phyloP scores from a whole-genome alignment of 768 basidiomycete genomes.

The Leccinum imitatum region DNA sequence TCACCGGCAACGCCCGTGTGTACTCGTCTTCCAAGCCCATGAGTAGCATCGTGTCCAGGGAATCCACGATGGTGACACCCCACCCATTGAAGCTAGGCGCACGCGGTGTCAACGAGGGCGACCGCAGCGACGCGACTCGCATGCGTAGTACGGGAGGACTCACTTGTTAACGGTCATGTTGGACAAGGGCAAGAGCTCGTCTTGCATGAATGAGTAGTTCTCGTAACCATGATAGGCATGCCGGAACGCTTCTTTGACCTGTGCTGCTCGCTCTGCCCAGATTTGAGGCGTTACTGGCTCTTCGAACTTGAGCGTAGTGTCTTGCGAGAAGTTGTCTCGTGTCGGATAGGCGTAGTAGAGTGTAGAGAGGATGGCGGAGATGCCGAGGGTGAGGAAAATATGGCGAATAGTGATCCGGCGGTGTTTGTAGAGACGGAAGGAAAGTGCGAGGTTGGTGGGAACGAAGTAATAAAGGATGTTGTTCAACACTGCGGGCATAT shows the following conservation, averaged over 20 bases:
- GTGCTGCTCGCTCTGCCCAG: slow-evolving; percentile 53
- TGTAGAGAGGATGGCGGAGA: slow-evolving; percentile 13
- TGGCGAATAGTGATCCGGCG: slow-evolving; percentile 21
- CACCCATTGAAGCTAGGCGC: slow-evolving; percentile 53
- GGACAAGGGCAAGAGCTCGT: slow-evolving; percentile 59
- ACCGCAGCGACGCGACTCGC: background rate
- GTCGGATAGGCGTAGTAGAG: slow-evolving; percentile 20
- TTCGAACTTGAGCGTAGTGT: background rate
- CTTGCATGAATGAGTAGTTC: slow-evolving; percentile 54
- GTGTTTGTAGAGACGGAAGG: background rate
- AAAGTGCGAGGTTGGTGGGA: background rate
- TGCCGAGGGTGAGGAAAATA: slow-evolving; percentile 15
- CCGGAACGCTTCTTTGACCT: slow-evolving; percentile 61
- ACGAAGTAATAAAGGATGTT: background rate
- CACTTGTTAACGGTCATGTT: slow-evolving; percentile 49
- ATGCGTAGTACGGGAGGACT: slow-evolving; percentile 14
- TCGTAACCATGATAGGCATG: slow-evolving; percentile 72
- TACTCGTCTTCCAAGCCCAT: slow-evolving; percentile 78
- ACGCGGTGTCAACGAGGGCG: background rate
- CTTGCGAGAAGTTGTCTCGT: background rate
- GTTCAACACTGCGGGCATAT: background rate
- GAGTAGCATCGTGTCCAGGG: slow-evolving; percentile 81
- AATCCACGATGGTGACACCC: slow-evolving; percentile 76
- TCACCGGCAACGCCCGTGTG: slow-evolving; percentile 54
- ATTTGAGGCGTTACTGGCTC: slow-evolving; percentile 22